phyloP scores from a whole-genome alignment of 352 stramenopile genomes.

The Paralagenidium karlingii region DNA sequence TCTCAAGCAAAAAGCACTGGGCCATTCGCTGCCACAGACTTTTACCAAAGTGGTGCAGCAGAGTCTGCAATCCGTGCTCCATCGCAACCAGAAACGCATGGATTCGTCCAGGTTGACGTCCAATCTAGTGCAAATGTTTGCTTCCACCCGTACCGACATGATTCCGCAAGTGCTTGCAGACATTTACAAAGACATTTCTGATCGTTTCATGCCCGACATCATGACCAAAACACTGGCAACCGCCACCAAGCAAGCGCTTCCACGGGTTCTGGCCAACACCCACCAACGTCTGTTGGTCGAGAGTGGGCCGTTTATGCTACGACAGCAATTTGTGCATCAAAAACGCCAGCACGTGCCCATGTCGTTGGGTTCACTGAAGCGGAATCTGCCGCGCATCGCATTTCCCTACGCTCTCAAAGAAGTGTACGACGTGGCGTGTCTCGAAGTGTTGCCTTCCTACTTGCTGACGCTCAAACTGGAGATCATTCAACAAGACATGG shows the following conservation, averaged over 20 bases:
- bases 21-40: conserved; percentile 25
- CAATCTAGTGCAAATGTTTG: conserved; percentile 30
- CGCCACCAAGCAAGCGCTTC: conserved; percentile 19
- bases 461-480: conserved; percentile 50
- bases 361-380: conserved; percentile 25
- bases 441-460: conserved; percentile 45
- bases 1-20: conserved; percentile 36
- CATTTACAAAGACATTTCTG: conserved; percentile 50
- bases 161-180: conserved; percentile 45
- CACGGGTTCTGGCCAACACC: conserved; percentile 42
- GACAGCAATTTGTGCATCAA: conserved; percentile 24
- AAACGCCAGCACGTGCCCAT: conserved; percentile 24
- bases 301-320: conserved; percentile 23
- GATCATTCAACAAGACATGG: conserved; percentile 32
- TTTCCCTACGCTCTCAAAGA: conserved; percentile 53
- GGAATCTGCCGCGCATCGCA: conserved; percentile 28
- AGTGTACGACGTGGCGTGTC: conserved; percentile 36
- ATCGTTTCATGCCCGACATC: conserved; percentile 30
- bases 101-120: conserved; percentile 26
- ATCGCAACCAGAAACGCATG: conserved; percentile 22
- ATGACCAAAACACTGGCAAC: conserved; percentile 11
- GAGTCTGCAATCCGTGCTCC: conserved; percentile 22
- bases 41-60: conserved; percentile 16
- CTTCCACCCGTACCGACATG: conserved; percentile 30
- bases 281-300: conserved; percentile 34